Conservation (phyloP, 352 stramenopile genomes). For the Pythium phragmitis region DNA sequence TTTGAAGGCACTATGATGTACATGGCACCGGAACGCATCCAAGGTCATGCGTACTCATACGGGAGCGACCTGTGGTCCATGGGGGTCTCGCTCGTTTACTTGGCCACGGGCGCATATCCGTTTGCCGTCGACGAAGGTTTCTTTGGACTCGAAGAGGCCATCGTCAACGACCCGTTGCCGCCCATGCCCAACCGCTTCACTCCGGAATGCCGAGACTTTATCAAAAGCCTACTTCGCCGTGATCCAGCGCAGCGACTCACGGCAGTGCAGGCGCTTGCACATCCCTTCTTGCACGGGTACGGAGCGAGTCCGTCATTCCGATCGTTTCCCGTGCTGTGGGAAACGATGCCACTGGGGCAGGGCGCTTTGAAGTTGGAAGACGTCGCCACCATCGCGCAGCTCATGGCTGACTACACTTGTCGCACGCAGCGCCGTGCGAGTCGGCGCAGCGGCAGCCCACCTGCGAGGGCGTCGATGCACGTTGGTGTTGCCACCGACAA, state of each 20-base stretch:
- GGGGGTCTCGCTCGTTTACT: slow-evolving; percentile 65
- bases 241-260: slow-evolving; percentile 83
- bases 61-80: slow-evolving; percentile 82
- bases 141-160: slow-evolving; percentile 82
- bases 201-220: slow-evolving; percentile 89
- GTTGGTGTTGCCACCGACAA: too few species aligned
- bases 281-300: slow-evolving; percentile 86
- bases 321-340: slow-evolving; percentile 42
- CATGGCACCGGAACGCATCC: slow-evolving; percentile 93
- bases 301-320: slow-evolving; percentile 27
- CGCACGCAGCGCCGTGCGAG: slow-evolving; percentile 11
- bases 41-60: slow-evolving; percentile 82
- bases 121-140: slow-evolving; percentile 77
- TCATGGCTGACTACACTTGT: slow-evolving; percentile 39
- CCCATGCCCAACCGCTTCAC: slow-evolving; percentile 83
- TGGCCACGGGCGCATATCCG: slow-evolving; percentile 66
- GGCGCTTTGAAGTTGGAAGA: slow-evolving; percentile 28
- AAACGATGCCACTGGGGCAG: slow-evolving; percentile 33
- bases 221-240: slow-evolving; percentile 90
- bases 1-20: slow-evolving; percentile 94
- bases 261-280: slow-evolving; percentile 80
- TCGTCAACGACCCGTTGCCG: slow-evolving; percentile 70
- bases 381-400: slow-evolving; percentile 26
- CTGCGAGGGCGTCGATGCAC: background rate
- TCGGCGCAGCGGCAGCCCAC: background rate